Evolutionary conservation across 2,329 filamentous ascomycete genomes (phyloP), one percentile per base, ranked within the genome.

Genomic region (Curvularia hawaiiensis): DNA sequence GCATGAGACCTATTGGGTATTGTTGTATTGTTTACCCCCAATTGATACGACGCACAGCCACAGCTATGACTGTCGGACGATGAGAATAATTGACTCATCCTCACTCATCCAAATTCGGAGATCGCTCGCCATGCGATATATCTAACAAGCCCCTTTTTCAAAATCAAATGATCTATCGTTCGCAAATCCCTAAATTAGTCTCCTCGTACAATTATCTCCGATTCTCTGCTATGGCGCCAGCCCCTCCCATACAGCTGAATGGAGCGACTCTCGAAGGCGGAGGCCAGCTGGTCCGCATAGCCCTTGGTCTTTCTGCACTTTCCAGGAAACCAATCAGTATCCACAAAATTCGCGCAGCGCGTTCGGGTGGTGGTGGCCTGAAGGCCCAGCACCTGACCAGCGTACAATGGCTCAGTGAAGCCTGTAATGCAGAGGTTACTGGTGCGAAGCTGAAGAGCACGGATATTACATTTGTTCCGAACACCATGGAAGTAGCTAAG

Each of bases 251-350:
- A 11, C 67, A 71, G 49, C 66, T 87, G 11, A 80, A 85, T 66
- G 85, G 85, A 47, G 80, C 79, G 18, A 85, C 80, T 3, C 80
- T 87, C 20, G 85, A 88, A 79, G 85, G 85, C 39, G 85, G 85
- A 26, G 85, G 85, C 14, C 85, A 88, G 69, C 77, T 88, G 3
- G 76, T 87, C 43, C 84, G 85, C 22, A 80, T 84, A 50, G 83
- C 84, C 3, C 64, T 86, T 9, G 80, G 81, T 14, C 73, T 88
- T 3, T 83, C 85, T 1, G 80, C 82, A 5, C 75, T 88, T 16
- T 84, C 81, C 6, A 69, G 70, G 22, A 79, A 71, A 1, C 79
- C 84, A 1, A 72, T 88, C 49, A 75, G 74, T 24, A 82, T 88
- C 60, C 76, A 75, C 41, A 71, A 82, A 57, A 84, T 88, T 54